Conservation (phyloP, 129 eudicot species). For the Flaveria sonorensis region DNA sequence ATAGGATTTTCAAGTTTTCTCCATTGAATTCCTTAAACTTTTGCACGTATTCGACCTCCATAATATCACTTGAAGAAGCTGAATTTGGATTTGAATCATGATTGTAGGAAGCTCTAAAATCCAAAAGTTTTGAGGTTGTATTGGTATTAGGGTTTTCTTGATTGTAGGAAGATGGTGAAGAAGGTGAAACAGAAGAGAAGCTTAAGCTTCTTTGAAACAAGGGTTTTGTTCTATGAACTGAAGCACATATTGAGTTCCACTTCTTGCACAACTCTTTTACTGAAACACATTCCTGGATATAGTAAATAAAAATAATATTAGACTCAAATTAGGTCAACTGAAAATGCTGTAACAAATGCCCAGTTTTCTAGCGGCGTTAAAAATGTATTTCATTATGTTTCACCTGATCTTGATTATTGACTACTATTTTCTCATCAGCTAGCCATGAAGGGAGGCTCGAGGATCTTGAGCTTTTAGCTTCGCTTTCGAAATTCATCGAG, state of each 20-base stretch:
- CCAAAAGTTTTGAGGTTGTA: constrained; percentile 34
- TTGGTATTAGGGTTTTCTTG: constrained; percentile 42
- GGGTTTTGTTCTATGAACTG: constrained; percentile 56
- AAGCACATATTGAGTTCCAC: constrained; percentile 72
- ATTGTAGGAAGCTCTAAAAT: constrained; percentile 26
- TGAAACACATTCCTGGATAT: constrained; percentile 55
- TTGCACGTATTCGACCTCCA: constrained; percentile 53
- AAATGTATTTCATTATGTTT: constrained; percentile 12
- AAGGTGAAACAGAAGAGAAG: constrained; percentile 63
- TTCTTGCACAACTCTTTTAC: constrained; percentile 61
- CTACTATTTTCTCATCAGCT: constrained; percentile 55
- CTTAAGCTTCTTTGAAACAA: constrained; percentile 58
- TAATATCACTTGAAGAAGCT: constrained; percentile 64
- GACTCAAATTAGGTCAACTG: too few species aligned
- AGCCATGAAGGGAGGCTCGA: constrained; percentile 93
- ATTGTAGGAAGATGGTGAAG: constrained; percentile 58
- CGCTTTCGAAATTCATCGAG: constrained; percentile 46
- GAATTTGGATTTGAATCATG: constrained; percentile 58
- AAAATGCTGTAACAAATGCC: too few species aligned
- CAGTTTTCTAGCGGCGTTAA: too few species aligned
- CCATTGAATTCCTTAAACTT: constrained; percentile 72
- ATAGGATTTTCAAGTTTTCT: constrained; percentile 58
- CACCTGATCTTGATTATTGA: constrained; percentile 55
- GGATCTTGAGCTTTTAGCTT: constrained; percentile 48
- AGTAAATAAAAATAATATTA: constrained; percentile 11